Base-by-base conservation (phyloP, 2,329 filamentous ascomycete genomes). In the Pleochaeta shiraiana region DNA sequence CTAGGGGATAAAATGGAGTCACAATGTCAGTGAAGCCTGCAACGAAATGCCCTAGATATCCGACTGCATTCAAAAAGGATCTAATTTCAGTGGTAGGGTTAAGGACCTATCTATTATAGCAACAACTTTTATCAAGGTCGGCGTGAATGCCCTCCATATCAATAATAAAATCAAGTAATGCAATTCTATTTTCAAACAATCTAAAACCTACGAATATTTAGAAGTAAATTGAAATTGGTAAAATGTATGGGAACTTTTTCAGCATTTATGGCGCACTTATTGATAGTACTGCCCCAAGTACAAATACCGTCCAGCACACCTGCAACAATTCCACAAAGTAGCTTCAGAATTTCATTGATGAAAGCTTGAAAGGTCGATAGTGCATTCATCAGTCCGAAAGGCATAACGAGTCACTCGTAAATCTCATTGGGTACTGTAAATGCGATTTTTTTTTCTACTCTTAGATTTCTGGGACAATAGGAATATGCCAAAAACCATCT, bases 391-490 rank as follows among this genome's bases (percentile, higher is more conserved):
- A 66, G 30, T 14, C 63, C 45, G 28, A 66, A 66, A 12, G 57
- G 63, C 39, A 66, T n/a, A 7, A 66, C 63, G 7, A 43, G 47
- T n/a, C 24, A 65, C 28, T 63, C 26, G 50, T 45, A 63, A 19
- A 50, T 24, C 14, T 24, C 6, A 14, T 19, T 47, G 11, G 14
- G 33, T 11, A 21, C 28, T 31, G 11, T 63, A 31, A 63, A 63
- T 16, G 61, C 34, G 26, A 37, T 63, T 33, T 28, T 47, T 30
- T n/a, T n/a, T n/a, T n/a, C n/a, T n/a, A n/a, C n/a, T n/a, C n/a
- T n/a, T n/a, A n/a, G n/a, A n/a, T n/a, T n/a, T n/a, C n/a, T n/a
- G n/a, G n/a, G n/a, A n/a, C n/a, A n/a, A n/a, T n/a, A n/a, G n/a
- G n/a, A n/a, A n/a, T n/a, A n/a, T n/a, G n/a, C n/a, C n/a, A n/a